Evolutionary conservation across 2,329 filamentous ascomycete species (phyloP).

Genomic region (Furcasterigmium sp.): DNA sequence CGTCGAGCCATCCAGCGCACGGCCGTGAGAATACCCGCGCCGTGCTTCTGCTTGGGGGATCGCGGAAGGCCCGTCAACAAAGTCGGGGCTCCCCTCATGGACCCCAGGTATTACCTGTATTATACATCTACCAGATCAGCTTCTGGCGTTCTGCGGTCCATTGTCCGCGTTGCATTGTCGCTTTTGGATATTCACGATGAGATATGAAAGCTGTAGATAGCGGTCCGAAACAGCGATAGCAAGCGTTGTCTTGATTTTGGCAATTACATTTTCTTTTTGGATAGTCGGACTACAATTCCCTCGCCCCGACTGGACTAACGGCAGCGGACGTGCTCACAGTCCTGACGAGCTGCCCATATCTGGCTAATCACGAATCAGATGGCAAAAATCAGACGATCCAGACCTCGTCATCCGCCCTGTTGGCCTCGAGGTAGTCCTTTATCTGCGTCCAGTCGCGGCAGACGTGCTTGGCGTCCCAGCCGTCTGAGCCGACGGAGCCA

Average conservation of each 20-base stretch:
- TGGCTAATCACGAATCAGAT: no score
- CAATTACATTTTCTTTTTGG: background rate
- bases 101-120: no score
- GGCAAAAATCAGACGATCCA: conserved; percentile 30
- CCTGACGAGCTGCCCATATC: no score
- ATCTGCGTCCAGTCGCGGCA: conserved; percentile 32
- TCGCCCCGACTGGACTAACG: no score
- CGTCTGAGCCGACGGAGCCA: conserved; percentile 30
- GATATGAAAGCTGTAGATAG: background rate
- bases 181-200: background rate
- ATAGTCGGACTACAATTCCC: no score
- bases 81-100: no score
- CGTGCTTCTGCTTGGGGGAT: no score
- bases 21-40: background rate
- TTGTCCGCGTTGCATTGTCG: background rate
- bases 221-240: background rate
- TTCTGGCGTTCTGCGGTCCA: no score
- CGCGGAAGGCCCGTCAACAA: no score
- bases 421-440: conserved; percentile 24
- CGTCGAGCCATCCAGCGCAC: conserved; percentile 44
- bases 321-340: no score
- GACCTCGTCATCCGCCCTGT: conserved; percentile 24
- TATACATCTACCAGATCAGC: no score
- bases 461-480: conserved; percentile 37
- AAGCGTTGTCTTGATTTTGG: background rate